A percentile compares a stretch with the other conserved stretches of the same genome.
Evolutionary conservation across 2,329 filamentous ascomycete genomes (phyloP).

Genomic region (Ramularia endophylla): DNA sequence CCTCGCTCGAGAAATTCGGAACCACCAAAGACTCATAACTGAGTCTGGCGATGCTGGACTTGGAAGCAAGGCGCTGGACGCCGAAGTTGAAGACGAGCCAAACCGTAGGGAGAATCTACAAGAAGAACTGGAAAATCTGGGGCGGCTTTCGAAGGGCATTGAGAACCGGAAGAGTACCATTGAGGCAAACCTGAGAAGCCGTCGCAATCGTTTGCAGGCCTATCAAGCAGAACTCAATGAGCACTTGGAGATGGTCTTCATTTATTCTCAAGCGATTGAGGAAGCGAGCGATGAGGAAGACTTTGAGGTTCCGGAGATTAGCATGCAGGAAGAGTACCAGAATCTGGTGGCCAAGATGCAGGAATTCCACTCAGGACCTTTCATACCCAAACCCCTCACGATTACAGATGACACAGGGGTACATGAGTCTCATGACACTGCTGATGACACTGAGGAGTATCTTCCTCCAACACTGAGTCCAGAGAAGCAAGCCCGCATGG

Average conservation of each 20-base stretch:
- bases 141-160: neutral
- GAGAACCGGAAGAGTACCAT: neutral
- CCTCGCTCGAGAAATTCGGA: constrained; percentile 3
- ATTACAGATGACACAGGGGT: too few species aligned
- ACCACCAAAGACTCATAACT: constrained; percentile 2
- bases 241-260: constrained; percentile 7
- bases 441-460: too few species aligned
- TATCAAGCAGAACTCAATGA: constrained; percentile 1
- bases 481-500: too few species aligned
- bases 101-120: neutral
- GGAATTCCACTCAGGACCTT: neutral
- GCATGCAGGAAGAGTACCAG: constrained; percentile 8
- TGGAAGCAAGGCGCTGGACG: neutral
- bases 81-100: neutral
- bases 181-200: neutral
- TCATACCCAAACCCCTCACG: too few species aligned
- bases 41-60: neutral
- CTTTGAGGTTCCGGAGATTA: constrained; percentile 2
- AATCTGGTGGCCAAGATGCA: constrained; percentile 2
- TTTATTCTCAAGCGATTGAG: neutral
- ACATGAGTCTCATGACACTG: too few species aligned
- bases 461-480: too few species aligned
- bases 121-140: constrained; percentile 2
- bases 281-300: neutral
- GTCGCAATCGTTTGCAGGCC: neutral